phyloP scores from a whole-genome alignment of 805 yeast genomes.

The Candida namnaoensis region DNA sequence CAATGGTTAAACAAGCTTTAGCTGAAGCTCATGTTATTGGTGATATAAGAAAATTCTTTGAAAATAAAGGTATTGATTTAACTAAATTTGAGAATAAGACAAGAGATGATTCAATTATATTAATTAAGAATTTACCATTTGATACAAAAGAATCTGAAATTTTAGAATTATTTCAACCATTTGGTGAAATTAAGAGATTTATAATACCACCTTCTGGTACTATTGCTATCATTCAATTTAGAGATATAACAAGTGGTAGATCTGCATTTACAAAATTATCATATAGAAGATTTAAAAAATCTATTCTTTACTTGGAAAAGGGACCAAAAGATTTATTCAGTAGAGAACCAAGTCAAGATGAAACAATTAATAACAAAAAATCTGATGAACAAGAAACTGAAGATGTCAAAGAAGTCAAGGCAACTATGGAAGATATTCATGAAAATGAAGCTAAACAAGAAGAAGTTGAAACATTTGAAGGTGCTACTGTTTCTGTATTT shows the following conservation, averaged over 20 bases:
- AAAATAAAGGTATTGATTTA: constrained; percentile 76
- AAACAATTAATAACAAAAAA: constrained; percentile 15
- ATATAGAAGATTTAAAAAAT: constrained; percentile 79
- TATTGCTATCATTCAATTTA: constrained; percentile 85
- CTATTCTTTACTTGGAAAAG: constrained; percentile 84
- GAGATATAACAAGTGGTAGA: constrained; percentile 78
- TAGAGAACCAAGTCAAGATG: constrained; percentile 35
- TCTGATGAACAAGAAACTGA: constrained; percentile 21
- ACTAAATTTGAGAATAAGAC: constrained; percentile 56
- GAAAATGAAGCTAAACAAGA: constrained; percentile 11
- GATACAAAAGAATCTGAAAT: constrained; percentile 79
- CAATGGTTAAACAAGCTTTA: constrained; percentile 93
- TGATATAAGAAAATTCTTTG: constrained; percentile 83
- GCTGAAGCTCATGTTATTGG: constrained; percentile 96
- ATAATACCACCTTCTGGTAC: constrained; percentile 97
- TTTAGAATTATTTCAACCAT: constrained; percentile 70
- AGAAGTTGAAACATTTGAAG: constrained; percentile 37
- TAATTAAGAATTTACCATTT: constrained; percentile 86
- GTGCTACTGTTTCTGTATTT: constrained; percentile 82
- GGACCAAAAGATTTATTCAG: constrained; percentile 83
- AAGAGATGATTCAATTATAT: constrained; percentile 70
- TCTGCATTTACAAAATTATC: constrained; percentile 84
- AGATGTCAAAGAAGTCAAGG: constrained; percentile 7
- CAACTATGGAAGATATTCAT: constrained; percentile 19
- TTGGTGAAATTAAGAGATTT: constrained; percentile 72